Evolutionary conservation across 306 rosid species (phyloP), one percentile per base, ranked within the genome.

Genomic region (Vigna mungo): DNA sequence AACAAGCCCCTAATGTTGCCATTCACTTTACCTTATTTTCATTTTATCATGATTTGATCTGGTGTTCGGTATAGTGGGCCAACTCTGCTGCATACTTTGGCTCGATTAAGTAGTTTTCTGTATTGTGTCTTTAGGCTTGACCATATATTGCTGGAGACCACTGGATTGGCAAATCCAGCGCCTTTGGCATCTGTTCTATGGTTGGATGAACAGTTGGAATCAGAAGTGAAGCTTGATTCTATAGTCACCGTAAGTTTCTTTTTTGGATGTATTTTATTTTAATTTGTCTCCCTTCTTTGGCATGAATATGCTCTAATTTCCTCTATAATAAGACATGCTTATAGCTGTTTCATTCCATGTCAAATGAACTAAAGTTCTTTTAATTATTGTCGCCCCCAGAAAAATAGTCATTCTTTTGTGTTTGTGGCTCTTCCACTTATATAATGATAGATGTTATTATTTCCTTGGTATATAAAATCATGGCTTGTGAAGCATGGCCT

Each of bases 81-180:
- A 20, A 30, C 34, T 77, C 43, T 77, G 74, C 43, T 23, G 25
- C 37, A 58, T 72, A 14, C 71, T 49, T 65, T 80, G 37, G 41
- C 17, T 30, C 60, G 71, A 48, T 48, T 60, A 48, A 72, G 48
- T 58, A 25, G 11, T 21, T 11, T 66, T 14, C 8, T 12, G 30
- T 48, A 16, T 60, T 21, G 16, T 83, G 46, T 74, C 20, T 77
- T 75, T 86, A 95, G 97, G 83, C 86, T 95, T 25, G 97, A 95
- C 83, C 97, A 90, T 87, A 95, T 92, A 78, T 87, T 95, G 84
- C 85, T 95, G 82, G 98, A 95, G 90, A 95, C 98, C 68, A 95
- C 97, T 58, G 98, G 97, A 14, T 77, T 95, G 86, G 97, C 98
- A n/a, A 95, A 95, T 84, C 98, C 97, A 48, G 98, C 96, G 34